These are phyloP conservation scores for Nicotiana knightiana DNA, from an alignment of 257 asterid genomes.

Conservation along the genomic window DNA sequence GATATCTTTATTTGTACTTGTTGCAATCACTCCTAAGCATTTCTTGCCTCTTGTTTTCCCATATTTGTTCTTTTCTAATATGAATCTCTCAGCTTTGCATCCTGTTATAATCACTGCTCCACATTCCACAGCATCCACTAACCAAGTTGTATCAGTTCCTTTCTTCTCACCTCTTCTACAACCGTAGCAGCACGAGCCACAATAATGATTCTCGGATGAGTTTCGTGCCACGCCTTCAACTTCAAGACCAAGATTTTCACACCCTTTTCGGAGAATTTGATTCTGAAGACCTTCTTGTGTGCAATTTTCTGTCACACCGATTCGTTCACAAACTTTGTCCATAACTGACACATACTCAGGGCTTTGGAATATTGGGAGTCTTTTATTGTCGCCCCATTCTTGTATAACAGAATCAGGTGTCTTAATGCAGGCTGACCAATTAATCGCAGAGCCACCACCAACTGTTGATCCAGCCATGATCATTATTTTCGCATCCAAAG, in stretches of 20 bases:
- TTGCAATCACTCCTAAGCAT: slow-evolving; percentile 63
- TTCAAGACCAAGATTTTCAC: slow-evolving; percentile 54
- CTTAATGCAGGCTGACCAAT: slow-evolving; percentile 77
- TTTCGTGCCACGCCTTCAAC: slow-evolving; percentile 52
- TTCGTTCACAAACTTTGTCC: slow-evolving; percentile 60
- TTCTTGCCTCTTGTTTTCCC: slow-evolving; percentile 22
- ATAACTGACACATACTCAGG: slow-evolving; percentile 43
- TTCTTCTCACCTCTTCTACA: slow-evolving; percentile 74
- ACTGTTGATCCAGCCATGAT: slow-evolving; percentile 79
- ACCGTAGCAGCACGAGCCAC: slow-evolving; percentile 81
- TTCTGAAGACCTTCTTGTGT: slow-evolving; percentile 70
- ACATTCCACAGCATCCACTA: slow-evolving; percentile 68
- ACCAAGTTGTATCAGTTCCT: slow-evolving; percentile 82
- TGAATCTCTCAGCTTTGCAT: slow-evolving; percentile 49
- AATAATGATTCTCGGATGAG: slow-evolving; percentile 57
- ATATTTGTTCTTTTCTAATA: slow-evolving; percentile 18
- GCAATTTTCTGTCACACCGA: slow-evolving; percentile 60
- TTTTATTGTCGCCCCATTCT: slow-evolving; percentile 49
- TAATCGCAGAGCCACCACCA: slow-evolving; percentile 92
- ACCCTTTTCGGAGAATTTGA: slow-evolving; percentile 57
- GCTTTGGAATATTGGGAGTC: slow-evolving; percentile 36
- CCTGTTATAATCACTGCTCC: slow-evolving; percentile 78
- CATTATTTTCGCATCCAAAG: slow-evolving; percentile 60
- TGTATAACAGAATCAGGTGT: slow-evolving; percentile 49
- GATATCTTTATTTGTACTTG: slow-evolving; percentile 25